Percentiles rank a stretch among this genome's conserved stretches.
Conservation (phyloP, 164 flowering plant genomes). For the Nymphaea colorata region DNA sequence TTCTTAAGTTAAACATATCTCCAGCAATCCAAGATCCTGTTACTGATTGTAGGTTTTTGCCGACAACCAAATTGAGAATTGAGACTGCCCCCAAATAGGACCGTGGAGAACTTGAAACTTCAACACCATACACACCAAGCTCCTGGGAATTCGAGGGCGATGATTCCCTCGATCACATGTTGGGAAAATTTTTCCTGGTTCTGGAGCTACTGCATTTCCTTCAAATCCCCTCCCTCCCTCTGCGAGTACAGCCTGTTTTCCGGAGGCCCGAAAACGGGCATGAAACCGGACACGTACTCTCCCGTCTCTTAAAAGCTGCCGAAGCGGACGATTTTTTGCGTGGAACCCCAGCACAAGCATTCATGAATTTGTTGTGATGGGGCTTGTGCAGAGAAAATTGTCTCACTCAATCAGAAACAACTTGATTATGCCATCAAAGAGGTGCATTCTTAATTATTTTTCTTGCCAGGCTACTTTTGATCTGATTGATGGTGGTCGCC, state of each 20-base stretch:
- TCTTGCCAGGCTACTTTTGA: neutral
- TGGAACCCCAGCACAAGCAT: constrained; percentile 3
- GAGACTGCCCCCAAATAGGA: too few relatives aligned
- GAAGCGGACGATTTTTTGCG: neutral
- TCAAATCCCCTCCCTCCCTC: too few relatives aligned
- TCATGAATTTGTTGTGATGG: constrained; percentile 18
- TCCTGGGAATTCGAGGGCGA: too few relatives aligned
- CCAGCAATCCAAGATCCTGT: too few relatives aligned
- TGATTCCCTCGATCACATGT: too few relatives aligned
- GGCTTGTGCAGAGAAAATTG: constrained; percentile 5
- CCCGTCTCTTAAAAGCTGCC: constrained; percentile 2
- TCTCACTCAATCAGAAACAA: constrained; percentile 6
- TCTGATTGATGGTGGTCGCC: neutral
- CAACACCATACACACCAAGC: too few relatives aligned
- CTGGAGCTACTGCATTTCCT: too few relatives aligned
- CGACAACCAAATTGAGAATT: too few relatives aligned
- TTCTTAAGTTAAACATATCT: too few relatives aligned
- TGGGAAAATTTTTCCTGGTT: too few relatives aligned
- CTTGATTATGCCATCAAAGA: neutral
- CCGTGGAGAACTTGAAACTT: too few relatives aligned
- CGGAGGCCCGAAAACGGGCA: constrained; percentile 2
- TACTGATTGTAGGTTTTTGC: too few relatives aligned
- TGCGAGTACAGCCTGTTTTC: neutral
- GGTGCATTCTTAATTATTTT: neutral
- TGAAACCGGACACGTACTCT: neutral